Conservation (phyloP, 441 rosid species). For the Breynia disticha region DNA sequence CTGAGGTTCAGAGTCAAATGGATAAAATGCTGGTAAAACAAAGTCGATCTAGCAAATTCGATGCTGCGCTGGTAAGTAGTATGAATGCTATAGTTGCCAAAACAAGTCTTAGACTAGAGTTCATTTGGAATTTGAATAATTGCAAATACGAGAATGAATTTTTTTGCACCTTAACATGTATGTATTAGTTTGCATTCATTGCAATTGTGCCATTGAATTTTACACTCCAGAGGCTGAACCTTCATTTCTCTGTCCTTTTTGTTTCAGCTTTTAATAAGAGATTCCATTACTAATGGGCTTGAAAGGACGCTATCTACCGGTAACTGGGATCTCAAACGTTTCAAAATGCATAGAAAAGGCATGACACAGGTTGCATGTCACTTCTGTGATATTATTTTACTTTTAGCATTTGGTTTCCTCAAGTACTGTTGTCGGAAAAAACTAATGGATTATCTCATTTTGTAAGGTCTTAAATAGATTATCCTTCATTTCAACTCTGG, state of each 20-base stretch:
- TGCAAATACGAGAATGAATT: too few species aligned
- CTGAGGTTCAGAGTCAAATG: constrained; percentile 39
- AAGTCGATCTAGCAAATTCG: constrained; percentile 52
- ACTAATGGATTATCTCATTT: constrained; percentile 17
- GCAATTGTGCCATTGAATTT: too few species aligned
- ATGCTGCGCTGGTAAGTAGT: constrained; percentile 46
- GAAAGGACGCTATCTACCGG: constrained; percentile 96
- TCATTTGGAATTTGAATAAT: background rate
- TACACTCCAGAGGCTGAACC: background rate
- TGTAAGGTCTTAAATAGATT: constrained; percentile 65
- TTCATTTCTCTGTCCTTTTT: background rate
- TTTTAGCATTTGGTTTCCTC: constrained; percentile 7
- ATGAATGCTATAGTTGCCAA: background rate
- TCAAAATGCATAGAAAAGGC: constrained; percentile 96
- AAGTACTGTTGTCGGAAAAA: constrained; percentile 7
- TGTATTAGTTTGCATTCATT: background rate
- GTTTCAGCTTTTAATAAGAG: constrained; percentile 35
- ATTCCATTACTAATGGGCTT: constrained; percentile 48
- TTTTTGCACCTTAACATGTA: background rate
- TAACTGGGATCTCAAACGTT: constrained; percentile 85
- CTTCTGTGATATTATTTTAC: constrained; percentile 7
- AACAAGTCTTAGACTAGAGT: background rate
- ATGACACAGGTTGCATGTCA: constrained; percentile 66
- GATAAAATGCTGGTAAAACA: constrained; percentile 37
- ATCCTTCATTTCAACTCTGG: constrained; percentile 76